phyloP scores from a whole-genome alignment of 2,329 filamentous ascomycete genomes.

The Scedosporium apiospermum region DNA sequence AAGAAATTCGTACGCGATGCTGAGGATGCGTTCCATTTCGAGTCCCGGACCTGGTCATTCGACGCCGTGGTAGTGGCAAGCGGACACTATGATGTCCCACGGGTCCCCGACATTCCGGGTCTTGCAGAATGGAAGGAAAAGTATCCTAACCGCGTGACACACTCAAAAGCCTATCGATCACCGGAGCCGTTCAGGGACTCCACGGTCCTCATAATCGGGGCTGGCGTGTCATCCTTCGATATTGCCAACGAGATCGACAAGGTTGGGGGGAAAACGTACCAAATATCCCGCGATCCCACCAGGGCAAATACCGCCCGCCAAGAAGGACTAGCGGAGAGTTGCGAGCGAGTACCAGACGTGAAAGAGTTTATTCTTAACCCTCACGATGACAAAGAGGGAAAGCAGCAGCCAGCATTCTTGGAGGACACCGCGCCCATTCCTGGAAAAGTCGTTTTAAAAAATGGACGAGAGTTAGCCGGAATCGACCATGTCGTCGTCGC shows the following conservation, averaged over 20 bases:
- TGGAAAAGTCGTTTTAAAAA: constrained; percentile 38
- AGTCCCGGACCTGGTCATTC: constrained; percentile 31
- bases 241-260: constrained; percentile 29
- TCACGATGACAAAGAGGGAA: neutral
- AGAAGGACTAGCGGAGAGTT: constrained; percentile 42
- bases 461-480: constrained; percentile 36
- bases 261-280: constrained; percentile 28
- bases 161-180: constrained; percentile 64
- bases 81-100: constrained; percentile 58
- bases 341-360: constrained; percentile 42
- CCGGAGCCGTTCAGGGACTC: constrained; percentile 45
- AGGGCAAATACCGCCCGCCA: constrained; percentile 50
- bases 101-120: constrained; percentile 50
- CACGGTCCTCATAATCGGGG: constrained; percentile 25
- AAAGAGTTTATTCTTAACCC: constrained; percentile 30
- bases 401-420: constrained; percentile 2
- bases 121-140: constrained; percentile 44
- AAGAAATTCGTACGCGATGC: constrained; percentile 28
- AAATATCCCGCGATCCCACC: constrained; percentile 40
- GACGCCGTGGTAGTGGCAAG: constrained; percentile 58
- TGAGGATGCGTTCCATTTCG: constrained; percentile 13
- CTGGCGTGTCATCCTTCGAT: constrained; percentile 32
- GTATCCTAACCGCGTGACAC: constrained; percentile 44
- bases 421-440: constrained; percentile 30
- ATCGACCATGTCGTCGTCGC: constrained; percentile 56